Evolutionary conservation across 116 monocot genomes (phyloP), one percentile per base, ranked within the genome.

Genomic region (Trichopus zeylanicus): DNA sequence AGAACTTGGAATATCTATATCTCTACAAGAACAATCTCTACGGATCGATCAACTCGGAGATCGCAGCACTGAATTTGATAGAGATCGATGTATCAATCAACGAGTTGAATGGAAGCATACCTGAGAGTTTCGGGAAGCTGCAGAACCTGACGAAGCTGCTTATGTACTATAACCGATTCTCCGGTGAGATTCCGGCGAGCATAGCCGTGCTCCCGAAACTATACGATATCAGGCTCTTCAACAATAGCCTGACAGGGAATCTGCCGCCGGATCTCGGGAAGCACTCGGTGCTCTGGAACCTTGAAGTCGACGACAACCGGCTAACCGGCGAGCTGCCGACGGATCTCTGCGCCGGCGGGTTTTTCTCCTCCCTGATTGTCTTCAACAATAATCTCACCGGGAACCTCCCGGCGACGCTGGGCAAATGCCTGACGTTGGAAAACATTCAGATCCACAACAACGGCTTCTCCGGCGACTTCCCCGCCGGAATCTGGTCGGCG

Each of bases 331-430:
- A 67, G 61, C 26, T 85, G 12, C 85, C 85, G 19, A 30, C 69
- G 15, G 24, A 58, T 57, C 56, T 80, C 5, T 80, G 80, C 60
- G 59, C 63, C 4, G 26, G 56, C 8, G 48, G 62, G 19, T 63
- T 59, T 31, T 53, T 85, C 8, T 31, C 24, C 1, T 63, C 66
- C 2, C 1, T 85, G 16, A 16, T 34, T 57, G 57, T 9, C 11
- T 76, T 25, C 23, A 31, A 74, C 54, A 95, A 90, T 54, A 62
- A 70, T 24, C 31, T 95, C 62, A 78, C 55, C n/a, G 95, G 90
- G 0, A 63, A 16, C 1, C 29, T 95, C 0, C 95, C 90, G 22
- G 55, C 53, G 48, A 63, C 76, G 10, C 68, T 95, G 21, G 81
- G 74, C 1, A 51, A 48, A n/a, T 90, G 95, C 52, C 3, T 20